Conservation (phyloP, 768 basidiomycete genomes). For the Lentinula guzmanii region DNA sequence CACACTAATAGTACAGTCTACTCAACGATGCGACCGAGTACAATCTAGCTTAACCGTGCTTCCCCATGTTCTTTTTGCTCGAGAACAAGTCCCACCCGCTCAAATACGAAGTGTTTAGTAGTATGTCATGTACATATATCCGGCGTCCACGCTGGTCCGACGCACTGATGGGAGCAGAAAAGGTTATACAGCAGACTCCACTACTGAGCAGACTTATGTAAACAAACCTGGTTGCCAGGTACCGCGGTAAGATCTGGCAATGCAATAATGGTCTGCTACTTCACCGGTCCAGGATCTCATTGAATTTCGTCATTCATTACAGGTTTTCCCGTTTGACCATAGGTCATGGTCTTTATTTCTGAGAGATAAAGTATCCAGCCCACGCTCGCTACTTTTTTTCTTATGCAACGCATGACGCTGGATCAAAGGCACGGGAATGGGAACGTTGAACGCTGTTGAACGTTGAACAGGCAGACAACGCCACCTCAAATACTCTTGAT, state of each 20-base stretch:
- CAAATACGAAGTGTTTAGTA: not conserved
- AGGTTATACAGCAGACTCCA: not conserved
- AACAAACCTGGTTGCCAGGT: not conserved
- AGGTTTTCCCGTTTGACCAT: too few species aligned
- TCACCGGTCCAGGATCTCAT: constrained; percentile 19
- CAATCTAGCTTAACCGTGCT: not conserved
- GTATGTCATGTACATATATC: not conserved
- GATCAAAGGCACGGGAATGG: too few species aligned
- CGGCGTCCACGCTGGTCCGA: not conserved
- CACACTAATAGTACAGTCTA: not conserved
- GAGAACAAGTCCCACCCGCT: not conserved
- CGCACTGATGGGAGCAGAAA: not conserved
- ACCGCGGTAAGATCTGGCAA: too few species aligned
- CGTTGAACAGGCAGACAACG: too few species aligned
- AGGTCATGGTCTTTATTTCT: too few species aligned
- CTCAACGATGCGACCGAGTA: too few species aligned
- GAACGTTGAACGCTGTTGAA: not conserved
- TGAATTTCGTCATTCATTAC: too few species aligned
- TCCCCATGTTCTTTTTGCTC: not conserved
- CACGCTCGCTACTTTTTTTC: too few species aligned
- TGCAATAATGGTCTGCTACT: too few species aligned
- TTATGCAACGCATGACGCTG: too few species aligned
- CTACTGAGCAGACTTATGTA: not conserved
- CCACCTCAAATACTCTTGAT: too few species aligned
- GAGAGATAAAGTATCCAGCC: too few species aligned